Conservation (phyloP, 2,329 filamentous ascomycete genomes). For the Sphaceloma murrayae region DNA sequence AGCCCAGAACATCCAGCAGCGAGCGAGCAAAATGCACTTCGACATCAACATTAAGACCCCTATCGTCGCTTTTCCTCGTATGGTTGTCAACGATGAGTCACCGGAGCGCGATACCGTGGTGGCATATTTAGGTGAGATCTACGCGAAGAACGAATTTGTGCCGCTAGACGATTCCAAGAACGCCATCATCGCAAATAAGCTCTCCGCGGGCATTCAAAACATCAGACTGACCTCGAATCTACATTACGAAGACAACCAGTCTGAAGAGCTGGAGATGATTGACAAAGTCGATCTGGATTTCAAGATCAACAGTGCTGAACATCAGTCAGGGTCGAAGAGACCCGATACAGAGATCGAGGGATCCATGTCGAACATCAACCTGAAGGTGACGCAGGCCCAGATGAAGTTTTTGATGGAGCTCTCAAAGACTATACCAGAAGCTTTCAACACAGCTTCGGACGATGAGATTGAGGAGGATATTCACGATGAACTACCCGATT, state of each 20-base stretch:
- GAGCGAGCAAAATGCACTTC: constrained; percentile 81
- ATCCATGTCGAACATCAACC: constrained; percentile 84
- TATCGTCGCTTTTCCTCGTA: constrained; percentile 85
- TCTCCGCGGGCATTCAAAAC: constrained; percentile 84
- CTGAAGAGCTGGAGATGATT: constrained; percentile 90
- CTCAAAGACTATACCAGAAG: constrained; percentile 75
- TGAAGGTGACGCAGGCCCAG: constrained; percentile 82
- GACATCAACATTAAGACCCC: constrained; percentile 90
- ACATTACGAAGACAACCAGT: constrained; percentile 60
- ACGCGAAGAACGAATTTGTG: constrained; percentile 86
- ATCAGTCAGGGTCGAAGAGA: constrained; percentile 63
- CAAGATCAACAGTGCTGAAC: constrained; percentile 83
- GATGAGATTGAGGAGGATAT: constrained; percentile 61
- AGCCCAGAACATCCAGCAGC: constrained; percentile 86
- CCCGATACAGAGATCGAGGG: constrained; percentile 90
- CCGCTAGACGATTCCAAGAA: constrained; percentile 68
- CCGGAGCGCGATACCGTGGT: constrained; percentile 73
- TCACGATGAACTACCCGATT: constrained; percentile 58
- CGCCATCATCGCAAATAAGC: constrained; percentile 72
- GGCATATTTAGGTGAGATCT: constrained; percentile 93
- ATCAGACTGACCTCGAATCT: constrained; percentile 84
- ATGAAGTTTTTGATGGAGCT: constrained; percentile 82
- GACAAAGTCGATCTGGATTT: constrained; percentile 94
- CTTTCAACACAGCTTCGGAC: constrained; percentile 67
- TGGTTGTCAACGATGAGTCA: constrained; percentile 55